Conservation (phyloP, 306 rosid genomes). For the Fagus crenata region DNA sequence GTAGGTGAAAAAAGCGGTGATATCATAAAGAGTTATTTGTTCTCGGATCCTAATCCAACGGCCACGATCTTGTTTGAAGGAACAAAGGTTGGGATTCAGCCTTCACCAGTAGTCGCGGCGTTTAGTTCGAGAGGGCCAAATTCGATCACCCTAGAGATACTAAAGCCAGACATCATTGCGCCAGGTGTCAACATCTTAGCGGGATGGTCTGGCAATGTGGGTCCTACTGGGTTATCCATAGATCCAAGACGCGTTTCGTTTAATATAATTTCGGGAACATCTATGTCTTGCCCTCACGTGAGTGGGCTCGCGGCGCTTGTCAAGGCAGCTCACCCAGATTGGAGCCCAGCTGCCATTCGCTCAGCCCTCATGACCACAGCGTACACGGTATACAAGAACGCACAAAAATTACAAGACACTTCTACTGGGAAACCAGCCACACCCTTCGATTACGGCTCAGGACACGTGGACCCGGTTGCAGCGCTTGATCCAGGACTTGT, state of each 20-base stretch:
- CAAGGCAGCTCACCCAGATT: constrained; percentile 64
- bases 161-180: constrained; percentile 79
- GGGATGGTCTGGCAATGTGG: constrained; percentile 42
- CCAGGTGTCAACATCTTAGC: constrained; percentile 87
- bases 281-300: constrained; percentile 92
- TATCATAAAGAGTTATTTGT: constrained; percentile 42
- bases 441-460: constrained; percentile 67
- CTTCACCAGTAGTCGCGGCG: constrained; percentile 79
- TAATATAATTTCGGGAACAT: constrained; percentile 82
- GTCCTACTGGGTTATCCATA: constrained; percentile 37
- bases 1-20: constrained; percentile 54
- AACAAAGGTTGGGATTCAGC: constrained; percentile 55
- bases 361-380: constrained; percentile 87
- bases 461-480: constrained; percentile 66
- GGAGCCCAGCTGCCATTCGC: constrained; percentile 79
- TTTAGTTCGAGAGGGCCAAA: constrained; percentile 83
- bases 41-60: constrained; percentile 49
- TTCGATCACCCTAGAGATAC: constrained; percentile 46
- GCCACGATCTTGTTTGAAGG: constrained; percentile 54
- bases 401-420: constrained; percentile 42
- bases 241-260: constrained; percentile 75
- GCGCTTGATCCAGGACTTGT: constrained; percentile 84
- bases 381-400: constrained; percentile 52
- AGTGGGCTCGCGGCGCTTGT: constrained; percentile 72
- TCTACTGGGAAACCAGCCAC: constrained; percentile 57